Percentiles rank a stretch among this genome's conserved stretches.
Conservation (phyloP, 495 filamentous ascomycete genomes). For the Xylaria intraflava region DNA sequence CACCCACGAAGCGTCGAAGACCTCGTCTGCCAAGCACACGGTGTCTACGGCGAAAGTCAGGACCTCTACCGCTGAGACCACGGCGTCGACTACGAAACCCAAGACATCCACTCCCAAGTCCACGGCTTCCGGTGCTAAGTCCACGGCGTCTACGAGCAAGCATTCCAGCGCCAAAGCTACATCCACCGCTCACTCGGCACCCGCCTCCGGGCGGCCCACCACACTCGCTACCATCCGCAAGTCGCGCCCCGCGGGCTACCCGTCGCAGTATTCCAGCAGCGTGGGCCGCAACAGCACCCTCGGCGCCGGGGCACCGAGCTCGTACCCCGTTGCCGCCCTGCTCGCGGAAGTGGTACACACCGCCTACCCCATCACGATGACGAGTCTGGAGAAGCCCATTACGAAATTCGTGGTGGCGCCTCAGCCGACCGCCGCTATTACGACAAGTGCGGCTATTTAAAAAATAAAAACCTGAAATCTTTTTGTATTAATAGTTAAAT, state of each 20-base stretch:
- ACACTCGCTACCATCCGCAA: neutral
- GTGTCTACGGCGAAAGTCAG: no score
- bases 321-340: neutral
- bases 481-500: no score
- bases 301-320: neutral
- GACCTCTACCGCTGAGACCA: no score
- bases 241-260: neutral
- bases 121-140: neutral
- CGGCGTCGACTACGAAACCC: neutral
- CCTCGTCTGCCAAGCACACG: no score
- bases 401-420: neutral
- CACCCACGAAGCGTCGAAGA: no score
- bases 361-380: conserved; percentile 1
- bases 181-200: no score
- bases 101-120: neutral
- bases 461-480: no score
- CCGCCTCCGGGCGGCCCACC: no score
- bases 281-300: neutral
- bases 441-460: no score
- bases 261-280: neutral
- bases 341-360: neutral
- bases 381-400: conserved; percentile 3
- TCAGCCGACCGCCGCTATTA: neutral
- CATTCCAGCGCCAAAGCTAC: no score
- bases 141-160: neutral